Evolutionary conservation across 805 yeast genomes (phyloP).

Genomic region (Saccharomycopsis olivae): DNA sequence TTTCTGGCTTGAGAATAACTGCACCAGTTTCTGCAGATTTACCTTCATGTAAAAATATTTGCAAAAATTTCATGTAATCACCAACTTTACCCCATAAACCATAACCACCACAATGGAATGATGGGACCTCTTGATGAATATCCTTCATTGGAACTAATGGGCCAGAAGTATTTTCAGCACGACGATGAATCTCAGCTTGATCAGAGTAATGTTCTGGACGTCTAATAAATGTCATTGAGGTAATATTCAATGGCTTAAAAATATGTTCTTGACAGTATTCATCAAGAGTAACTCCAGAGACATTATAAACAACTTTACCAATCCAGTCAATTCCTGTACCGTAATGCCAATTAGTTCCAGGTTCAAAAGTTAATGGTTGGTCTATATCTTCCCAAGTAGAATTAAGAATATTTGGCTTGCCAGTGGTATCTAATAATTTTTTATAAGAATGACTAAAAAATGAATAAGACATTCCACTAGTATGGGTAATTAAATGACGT

Average conservation of each 20-base stretch:
- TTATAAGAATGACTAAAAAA: slow-evolving; percentile 22
- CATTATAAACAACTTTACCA: slow-evolving; percentile 24
- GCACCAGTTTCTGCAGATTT: slow-evolving; percentile 25
- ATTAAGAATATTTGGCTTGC: slow-evolving; percentile 17
- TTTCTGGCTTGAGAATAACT: slow-evolving; percentile 24
- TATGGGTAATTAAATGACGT: slow-evolving; percentile 26
- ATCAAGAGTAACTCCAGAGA: slow-evolving; percentile 22
- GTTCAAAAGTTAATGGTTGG: slow-evolving; percentile 24
- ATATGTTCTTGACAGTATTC: slow-evolving; percentile 23
- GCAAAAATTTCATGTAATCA: slow-evolving; percentile 30
- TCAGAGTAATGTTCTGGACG: slow-evolving; percentile 12
- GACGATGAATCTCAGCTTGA: slow-evolving; percentile 21
- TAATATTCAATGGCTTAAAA: slow-evolving; percentile 23
- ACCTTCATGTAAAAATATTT: slow-evolving; percentile 32
- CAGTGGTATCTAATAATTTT: slow-evolving; percentile 16
- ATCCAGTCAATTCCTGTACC: slow-evolving; percentile 27
- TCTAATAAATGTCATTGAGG: slow-evolving; percentile 21
- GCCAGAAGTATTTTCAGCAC: slow-evolving; percentile 16
- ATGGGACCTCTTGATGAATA: slow-evolving; percentile 19
- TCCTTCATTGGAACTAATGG: slow-evolving; percentile 18
- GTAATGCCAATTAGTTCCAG: slow-evolving; percentile 28
- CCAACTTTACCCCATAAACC: slow-evolving; percentile 30
- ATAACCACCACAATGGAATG: slow-evolving; percentile 31
- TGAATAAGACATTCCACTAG: slow-evolving; percentile 28
- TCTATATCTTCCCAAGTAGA: slow-evolving; percentile 19